Evolutionary conservation across 202 grass and related monocot genomes (phyloP), one percentile per base, ranked within the genome.

Genomic region (Cymbopogon flexuosus): DNA sequence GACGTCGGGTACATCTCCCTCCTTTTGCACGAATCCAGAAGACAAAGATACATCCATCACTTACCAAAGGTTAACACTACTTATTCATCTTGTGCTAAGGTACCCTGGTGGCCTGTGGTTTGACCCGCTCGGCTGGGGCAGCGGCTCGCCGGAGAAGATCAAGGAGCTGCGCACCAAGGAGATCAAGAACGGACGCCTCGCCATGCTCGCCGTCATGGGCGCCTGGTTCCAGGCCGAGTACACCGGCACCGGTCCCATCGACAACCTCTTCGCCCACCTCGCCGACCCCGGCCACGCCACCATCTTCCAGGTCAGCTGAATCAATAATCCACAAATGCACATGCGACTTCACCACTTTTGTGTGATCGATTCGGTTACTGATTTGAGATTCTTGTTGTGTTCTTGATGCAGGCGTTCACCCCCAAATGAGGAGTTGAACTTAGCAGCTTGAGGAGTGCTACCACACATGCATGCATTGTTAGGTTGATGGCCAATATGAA

Each of bases 31-130:
- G 0, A 8, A 57, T 23, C 74, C 16, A 52, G 0, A 3, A 34
- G 43, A 6, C 35, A 10, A 43, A 68, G 3, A 18, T 4, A 5
- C 46, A 2, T 16, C 11, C 29, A 72, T 36, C 21, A 0, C 2
- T 61, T 8, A 5, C n/a, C 24, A 23, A 41, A 13, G 36, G 14
- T 40, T 78, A 24, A 29, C 12, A 5, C 12, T 46, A 3, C n/a
- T 12, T 3, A 43, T 6, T 63, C 33, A 0, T 24, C 5, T 2
- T 59, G 4, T 23, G 65, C 8, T 57, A 36, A 42, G 91, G 51
- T 99, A 99, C 88, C 96, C 92, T 13, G 96, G 96, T 19, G 96
- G 96, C 3, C 73, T 99, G 78, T 99, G 96, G 96, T 99, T 99
- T 42, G 96, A 96, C 80, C 96, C 96, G 30, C 84, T 99, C 51